phyloP scores from a whole-genome alignment of 768 basidiomycete species.

The Mrakia gelida region DNA sequence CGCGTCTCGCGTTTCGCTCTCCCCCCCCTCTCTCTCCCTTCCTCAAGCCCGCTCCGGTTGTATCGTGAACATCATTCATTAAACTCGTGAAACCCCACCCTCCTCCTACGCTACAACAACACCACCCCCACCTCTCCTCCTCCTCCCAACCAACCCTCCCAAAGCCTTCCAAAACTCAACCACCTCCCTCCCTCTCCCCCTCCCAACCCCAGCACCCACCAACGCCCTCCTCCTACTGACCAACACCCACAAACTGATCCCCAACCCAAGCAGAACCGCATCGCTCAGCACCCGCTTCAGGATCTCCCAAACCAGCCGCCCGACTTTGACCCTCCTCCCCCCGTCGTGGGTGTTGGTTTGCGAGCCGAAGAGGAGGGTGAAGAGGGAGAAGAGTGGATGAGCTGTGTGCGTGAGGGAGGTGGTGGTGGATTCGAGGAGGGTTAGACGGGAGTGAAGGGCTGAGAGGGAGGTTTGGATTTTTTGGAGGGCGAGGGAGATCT shows the following conservation, averaged over 20 bases:
- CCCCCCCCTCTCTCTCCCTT: no score
- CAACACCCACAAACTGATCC: slow-evolving; percentile 8
- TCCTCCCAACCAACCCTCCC: background rate
- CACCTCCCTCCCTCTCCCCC: background rate
- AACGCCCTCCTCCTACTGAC: background rate
- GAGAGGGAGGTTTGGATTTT: slow-evolving; percentile 25
- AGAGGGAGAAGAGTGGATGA: slow-evolving; percentile 20
- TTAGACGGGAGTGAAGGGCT: slow-evolving; percentile 21
- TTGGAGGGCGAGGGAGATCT: slow-evolving; percentile 23
- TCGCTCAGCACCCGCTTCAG: background rate
- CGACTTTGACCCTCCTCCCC: background rate
- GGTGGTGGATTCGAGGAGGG: slow-evolving; percentile 23
- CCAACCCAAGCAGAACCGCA: background rate
- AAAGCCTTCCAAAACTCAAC: slow-evolving; percentile 6
- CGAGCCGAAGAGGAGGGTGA: slow-evolving; percentile 1
- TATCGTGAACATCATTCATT: no score
- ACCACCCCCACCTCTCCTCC: background rate
- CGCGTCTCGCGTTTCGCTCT: no score
- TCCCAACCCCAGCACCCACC: background rate
- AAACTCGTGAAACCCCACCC: no score
- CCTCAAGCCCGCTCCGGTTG: no score
- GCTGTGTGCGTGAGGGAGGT: background rate
- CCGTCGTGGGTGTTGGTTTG: background rate
- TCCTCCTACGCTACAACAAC: background rate
- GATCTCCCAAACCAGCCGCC: slow-evolving; percentile 3